A percentile compares a stretch with the other conserved stretches of the same genome.
Evolutionary conservation across 208 protist species (phyloP).

Genomic region (Novymonas esmeraldas): DNA sequence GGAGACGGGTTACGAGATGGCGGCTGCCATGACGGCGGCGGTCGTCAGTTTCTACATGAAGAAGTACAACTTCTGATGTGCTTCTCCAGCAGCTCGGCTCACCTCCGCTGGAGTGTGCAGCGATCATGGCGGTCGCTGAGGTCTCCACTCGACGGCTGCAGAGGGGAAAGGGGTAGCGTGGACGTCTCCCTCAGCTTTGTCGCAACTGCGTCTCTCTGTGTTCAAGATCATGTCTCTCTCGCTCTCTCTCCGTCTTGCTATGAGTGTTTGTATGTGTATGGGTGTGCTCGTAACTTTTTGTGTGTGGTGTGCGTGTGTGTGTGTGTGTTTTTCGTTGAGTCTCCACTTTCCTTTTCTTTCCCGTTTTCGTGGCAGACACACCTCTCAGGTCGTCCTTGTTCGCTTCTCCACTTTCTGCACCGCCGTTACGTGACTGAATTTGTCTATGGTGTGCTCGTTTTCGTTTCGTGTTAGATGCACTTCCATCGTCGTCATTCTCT

Average conservation of each 20-base stretch:
- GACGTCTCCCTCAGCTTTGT: too few species aligned
- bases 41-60: conserved; percentile 69
- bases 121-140: too few species aligned
- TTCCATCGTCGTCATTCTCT: too few species aligned
- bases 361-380: conserved; percentile 13
- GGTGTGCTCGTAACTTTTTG: not conserved
- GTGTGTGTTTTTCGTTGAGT: not conserved
- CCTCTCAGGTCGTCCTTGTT: not conserved
- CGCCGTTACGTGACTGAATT: too few species aligned
- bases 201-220: too few species aligned
- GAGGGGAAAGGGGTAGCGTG: too few species aligned
- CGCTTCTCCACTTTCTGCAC: not conserved
- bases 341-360: not conserved
- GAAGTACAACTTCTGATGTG: conserved; percentile 48
- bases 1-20: conserved; percentile 74
- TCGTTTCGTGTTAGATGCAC: too few species aligned
- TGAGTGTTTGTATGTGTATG: conserved; percentile 7
- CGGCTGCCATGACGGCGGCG: conserved; percentile 58
- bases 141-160: too few species aligned
- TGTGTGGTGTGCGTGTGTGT: too few species aligned
- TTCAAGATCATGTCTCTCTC: not conserved
- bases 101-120: not conserved
- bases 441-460: too few species aligned
- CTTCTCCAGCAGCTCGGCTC: not conserved
- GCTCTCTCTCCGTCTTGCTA: not conserved